Evolutionary conservation across 129 eudicot species (phyloP).

Genomic region (Flaveria bidentis): DNA sequence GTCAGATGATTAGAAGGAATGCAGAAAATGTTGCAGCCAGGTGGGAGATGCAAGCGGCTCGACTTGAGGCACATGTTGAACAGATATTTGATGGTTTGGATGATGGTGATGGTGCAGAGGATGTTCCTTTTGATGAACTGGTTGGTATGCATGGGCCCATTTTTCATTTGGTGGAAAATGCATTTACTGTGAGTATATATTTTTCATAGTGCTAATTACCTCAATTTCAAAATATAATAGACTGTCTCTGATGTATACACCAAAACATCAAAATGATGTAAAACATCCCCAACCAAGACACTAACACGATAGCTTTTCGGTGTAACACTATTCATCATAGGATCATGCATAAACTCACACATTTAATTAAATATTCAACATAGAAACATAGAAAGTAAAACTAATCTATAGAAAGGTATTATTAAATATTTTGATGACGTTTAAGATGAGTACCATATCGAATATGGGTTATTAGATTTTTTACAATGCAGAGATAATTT

Average conservation of each 20-base stretch:
- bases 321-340: neutral
- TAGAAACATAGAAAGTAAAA: too few relatives aligned
- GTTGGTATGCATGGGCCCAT: conserved; percentile 99
- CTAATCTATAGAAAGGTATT: too few relatives aligned
- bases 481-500: too few relatives aligned
- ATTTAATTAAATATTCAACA: too few relatives aligned
- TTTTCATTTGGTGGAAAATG: conserved; percentile 95
- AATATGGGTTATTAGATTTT: too few relatives aligned
- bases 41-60: conserved; percentile 99
- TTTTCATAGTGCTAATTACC: neutral
- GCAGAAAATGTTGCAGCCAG: conserved; percentile 97
- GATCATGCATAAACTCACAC: too few relatives aligned
- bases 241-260: neutral
- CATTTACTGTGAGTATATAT: conserved; percentile 77
- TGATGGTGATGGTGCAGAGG: conserved; percentile 98
- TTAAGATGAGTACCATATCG: too few relatives aligned
- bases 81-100: conserved; percentile 98
- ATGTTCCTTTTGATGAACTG: conserved; percentile 95
- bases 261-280: neutral
- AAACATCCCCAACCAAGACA: neutral
- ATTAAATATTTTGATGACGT: too few relatives aligned
- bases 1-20: conserved; percentile 84
- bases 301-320: neutral
- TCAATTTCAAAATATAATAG: neutral
- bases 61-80: conserved; percentile 94